Percentiles rank a stretch among this genome's conserved stretches.
Conservation (phyloP, 768 basidiomycete species). For the Clitopilus hobsonii region DNA sequence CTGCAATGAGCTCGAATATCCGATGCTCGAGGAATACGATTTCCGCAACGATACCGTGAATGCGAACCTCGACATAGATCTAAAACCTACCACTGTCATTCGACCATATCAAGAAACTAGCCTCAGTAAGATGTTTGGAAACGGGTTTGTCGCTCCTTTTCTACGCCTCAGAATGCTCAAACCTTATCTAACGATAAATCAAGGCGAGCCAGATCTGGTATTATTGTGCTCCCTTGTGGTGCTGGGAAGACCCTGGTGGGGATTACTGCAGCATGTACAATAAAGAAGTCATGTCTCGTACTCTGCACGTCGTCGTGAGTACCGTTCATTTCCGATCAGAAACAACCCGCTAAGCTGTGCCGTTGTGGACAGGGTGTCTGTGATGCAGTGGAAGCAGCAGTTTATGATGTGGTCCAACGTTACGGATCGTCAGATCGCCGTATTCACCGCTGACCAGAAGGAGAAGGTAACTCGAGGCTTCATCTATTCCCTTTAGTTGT, state of each 20-base stretch:
- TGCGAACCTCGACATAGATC: conserved; percentile 95
- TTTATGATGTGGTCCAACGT: conserved; percentile 99
- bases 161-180: conserved; percentile 5
- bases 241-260: conserved; percentile 99
- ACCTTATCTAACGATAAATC: conserved; percentile 9
- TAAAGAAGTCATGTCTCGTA: conserved; percentile 98
- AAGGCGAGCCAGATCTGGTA: conserved; percentile 96
- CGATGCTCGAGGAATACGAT: conserved; percentile 99
- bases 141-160: conserved; percentile 57
- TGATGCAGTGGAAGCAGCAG: conserved; percentile 99
- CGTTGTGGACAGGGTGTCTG: conserved; percentile 58
- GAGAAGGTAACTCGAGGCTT: conserved; percentile 66
- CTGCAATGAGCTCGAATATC: conserved; percentile 95
- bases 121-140: conserved; percentile 99
- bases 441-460: conserved; percentile 97
- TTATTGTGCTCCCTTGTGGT: conserved; percentile 97
- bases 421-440: conserved; percentile 92
- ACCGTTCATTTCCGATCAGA: conserved; percentile 1
- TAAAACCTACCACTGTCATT: conserved; percentile 96
- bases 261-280: conserved; percentile 98
- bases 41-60: conserved; percentile 97
- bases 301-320: conserved; percentile 96
- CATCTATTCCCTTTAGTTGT: conserved; percentile 2
- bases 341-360: conserved; percentile 4
- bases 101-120: conserved; percentile 98